These are phyloP conservation scores for Macrotyloma uniflorum DNA, from an alignment of 306 rosid genomes.

Conservation along the genomic window DNA sequence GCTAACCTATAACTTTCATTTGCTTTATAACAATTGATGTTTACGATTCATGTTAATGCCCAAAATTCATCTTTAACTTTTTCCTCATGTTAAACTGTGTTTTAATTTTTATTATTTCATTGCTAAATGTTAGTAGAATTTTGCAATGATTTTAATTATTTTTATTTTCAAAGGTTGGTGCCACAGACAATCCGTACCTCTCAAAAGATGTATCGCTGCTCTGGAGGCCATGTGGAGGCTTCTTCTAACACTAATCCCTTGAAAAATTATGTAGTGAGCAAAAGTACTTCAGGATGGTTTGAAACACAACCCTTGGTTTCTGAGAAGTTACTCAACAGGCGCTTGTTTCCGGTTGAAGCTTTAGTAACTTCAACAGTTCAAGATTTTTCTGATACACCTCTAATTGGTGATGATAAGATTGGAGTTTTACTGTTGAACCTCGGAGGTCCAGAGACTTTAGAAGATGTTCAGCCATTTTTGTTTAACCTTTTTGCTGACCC, in stretches of 20 bases:
- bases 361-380: constrained; percentile 54
- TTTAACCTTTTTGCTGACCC: constrained; percentile 94
- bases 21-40: constrained; percentile 4
- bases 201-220: constrained; percentile 55
- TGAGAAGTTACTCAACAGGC: constrained; percentile 54
- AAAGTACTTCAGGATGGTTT: constrained; percentile 51
- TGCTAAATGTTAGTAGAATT: constrained; percentile 15
- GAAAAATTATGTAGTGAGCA: constrained; percentile 45
- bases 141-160: constrained; percentile 23
- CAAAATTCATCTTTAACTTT: constrained; percentile 7
- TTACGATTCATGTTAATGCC: background rate
- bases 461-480: constrained; percentile 90
- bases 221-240: constrained; percentile 53
- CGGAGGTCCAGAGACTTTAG: constrained; percentile 92
- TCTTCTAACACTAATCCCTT: constrained; percentile 43
- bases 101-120: constrained; percentile 2
- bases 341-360: constrained; percentile 64
- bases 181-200: constrained; percentile 58
- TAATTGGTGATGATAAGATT: constrained; percentile 60
- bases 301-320: constrained; percentile 57
- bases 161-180: constrained; percentile 47
- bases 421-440: constrained; percentile 86
- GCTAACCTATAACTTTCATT: constrained; percentile 4
- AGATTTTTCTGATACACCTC: constrained; percentile 45
- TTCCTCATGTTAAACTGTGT: background rate